A percentile compares a stretch with the other conserved stretches of the same genome.
Evolutionary conservation across 2,329 filamentous ascomycete species (phyloP).

Genomic region (Fusarium bactridioides): DNA sequence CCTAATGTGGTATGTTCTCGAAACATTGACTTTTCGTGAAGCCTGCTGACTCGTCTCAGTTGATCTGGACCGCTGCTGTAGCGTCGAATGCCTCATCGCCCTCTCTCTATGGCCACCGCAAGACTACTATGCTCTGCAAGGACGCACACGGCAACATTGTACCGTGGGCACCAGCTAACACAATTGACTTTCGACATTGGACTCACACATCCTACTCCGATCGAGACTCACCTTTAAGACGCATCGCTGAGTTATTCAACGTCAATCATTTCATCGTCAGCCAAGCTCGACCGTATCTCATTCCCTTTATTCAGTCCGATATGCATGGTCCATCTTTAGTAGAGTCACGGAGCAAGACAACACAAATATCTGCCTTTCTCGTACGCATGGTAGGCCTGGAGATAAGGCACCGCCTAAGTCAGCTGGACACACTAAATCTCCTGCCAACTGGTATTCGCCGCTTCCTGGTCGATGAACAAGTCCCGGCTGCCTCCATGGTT

Average conservation of each 20-base stretch:
- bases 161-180: conserved; percentile 74
- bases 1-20: conserved; percentile 80
- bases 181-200: conserved; percentile 72
- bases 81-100: conserved; percentile 75
- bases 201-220: conserved; percentile 71
- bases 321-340: conserved; percentile 76
- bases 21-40: background rate
- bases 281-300: conserved; percentile 88
- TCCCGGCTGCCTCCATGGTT: conserved; percentile 80
- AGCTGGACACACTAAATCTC: conserved; percentile 79
- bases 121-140: conserved; percentile 77
- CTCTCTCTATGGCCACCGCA: conserved; percentile 70
- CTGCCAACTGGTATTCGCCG: conserved; percentile 75
- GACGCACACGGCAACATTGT: conserved; percentile 75
- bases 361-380: conserved; percentile 64
- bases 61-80: conserved; percentile 82
- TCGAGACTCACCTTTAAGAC: conserved; percentile 69
- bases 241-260: conserved; percentile 85
- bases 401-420: conserved; percentile 79
- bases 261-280: conserved; percentile 96
- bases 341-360: conserved; percentile 65
- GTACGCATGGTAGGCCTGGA: conserved; percentile 77
- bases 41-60: conserved; percentile 50
- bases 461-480: conserved; percentile 82
- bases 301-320: conserved; percentile 83